phyloP scores from a whole-genome alignment of 2,329 filamentous ascomycete species.

The Ceratocystis diversiconidia region DNA sequence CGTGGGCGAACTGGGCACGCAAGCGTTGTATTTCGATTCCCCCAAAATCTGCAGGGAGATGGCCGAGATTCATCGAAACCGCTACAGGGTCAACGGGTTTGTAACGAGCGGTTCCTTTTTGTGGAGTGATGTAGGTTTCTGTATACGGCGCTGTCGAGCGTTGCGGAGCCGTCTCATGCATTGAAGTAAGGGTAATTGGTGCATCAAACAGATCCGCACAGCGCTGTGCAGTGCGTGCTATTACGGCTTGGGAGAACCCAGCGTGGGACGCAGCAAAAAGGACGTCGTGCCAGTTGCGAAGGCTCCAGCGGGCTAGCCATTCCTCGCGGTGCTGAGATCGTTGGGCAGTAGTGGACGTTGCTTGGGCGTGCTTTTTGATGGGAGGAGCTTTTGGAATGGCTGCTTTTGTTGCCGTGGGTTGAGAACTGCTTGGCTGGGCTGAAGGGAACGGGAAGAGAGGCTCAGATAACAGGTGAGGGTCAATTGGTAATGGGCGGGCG shows the following conservation, averaged over 20 bases:
- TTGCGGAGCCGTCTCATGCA: slow-evolving; percentile 27
- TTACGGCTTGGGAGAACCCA: slow-evolving; percentile 50
- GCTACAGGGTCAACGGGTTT: slow-evolving; percentile 21
- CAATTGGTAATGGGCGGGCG: not conserved
- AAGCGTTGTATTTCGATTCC: not conserved
- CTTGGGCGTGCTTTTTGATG: not conserved
- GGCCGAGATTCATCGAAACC: slow-evolving; percentile 20
- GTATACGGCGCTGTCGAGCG: not conserved
- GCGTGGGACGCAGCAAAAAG: slow-evolving; percentile 62
- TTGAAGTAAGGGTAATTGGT: slow-evolving; percentile 48
- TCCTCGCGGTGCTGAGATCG: slow-evolving; percentile 19
- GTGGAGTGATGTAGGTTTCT: slow-evolving; percentile 2
- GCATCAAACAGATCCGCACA: slow-evolving; percentile 65
- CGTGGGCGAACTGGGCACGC: not conserved
- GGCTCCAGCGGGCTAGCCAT: slow-evolving; percentile 27
- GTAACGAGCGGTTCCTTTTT: not conserved
- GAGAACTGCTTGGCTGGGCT: not conserved
- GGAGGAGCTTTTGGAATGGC: not conserved
- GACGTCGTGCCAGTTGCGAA: slow-evolving; percentile 75
- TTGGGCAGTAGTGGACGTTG: not conserved
- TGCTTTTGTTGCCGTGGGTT: not conserved
- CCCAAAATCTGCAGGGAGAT: slow-evolving; percentile 18
- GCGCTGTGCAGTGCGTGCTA: slow-evolving; percentile 56
- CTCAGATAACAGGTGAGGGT: not conserved
- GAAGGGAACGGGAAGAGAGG: slow-evolving; percentile 2